These are phyloP conservation scores for Glarea lozoyensis DNA, from an alignment of 495 filamentous ascomycete genomes.

Conservation along the genomic window DNA sequence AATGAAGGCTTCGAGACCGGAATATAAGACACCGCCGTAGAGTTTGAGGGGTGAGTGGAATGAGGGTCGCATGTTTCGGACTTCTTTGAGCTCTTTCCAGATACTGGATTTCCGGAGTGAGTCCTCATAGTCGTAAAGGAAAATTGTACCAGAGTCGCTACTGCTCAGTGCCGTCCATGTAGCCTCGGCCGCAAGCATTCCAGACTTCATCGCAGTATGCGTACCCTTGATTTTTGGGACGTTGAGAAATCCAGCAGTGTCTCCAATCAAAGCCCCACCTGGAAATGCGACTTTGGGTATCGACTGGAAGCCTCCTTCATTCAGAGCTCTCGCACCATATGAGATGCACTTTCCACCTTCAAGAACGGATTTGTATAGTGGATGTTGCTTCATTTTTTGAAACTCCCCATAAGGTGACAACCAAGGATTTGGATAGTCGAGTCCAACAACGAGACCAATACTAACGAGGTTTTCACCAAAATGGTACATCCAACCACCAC, in stretches of 20 bases:
- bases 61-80: conserved; percentile 94
- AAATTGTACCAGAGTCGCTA: conserved; percentile 57
- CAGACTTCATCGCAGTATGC: conserved; percentile 94
- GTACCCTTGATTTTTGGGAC: conserved; percentile 98
- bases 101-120: conserved; percentile 76
- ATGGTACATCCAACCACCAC: conserved; percentile 97
- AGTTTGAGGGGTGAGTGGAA: conserved; percentile 81
- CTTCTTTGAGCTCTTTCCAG: conserved; percentile 90
- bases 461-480: conserved; percentile 97
- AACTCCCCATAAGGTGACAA: conserved; percentile 93
- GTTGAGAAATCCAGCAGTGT: conserved; percentile 94
- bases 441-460: conserved; percentile 83
- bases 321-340: conserved; percentile 86
- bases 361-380: conserved; percentile 69
- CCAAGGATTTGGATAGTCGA: conserved; percentile 97
- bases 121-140: conserved; percentile 93
- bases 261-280: conserved; percentile 90
- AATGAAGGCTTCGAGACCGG: conserved; percentile 83
- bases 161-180: conserved; percentile 64
- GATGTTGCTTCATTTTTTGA: conserved; percentile 98
- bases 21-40: conserved; percentile 86
- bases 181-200: conserved; percentile 93
- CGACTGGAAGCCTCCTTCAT: conserved; percentile 95
- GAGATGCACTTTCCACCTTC: conserved; percentile 97
- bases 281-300: conserved; percentile 96